phyloP scores from a whole-genome alignment of 208 protist genomes.

The Leishmania major region DNA sequence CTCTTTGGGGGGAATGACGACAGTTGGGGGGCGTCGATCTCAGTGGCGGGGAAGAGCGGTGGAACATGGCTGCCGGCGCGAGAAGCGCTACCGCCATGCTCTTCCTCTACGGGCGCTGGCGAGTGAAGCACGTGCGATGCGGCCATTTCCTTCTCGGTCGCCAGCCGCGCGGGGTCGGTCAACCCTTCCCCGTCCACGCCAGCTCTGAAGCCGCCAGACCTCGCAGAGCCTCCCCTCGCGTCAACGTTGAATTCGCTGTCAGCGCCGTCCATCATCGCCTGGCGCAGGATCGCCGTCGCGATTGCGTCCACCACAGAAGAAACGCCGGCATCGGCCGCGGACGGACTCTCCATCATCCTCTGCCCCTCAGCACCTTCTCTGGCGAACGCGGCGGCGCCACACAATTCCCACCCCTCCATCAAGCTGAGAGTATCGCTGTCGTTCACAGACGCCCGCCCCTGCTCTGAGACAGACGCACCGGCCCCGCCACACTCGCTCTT shows the following conservation, averaged over 20 bases:
- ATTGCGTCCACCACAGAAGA: constrained; percentile 8
- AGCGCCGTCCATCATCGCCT: constrained; percentile 14
- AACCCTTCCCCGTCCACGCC: not conserved
- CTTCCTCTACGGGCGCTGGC: not conserved
- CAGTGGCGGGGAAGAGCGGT: not conserved
- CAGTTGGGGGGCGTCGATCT: not conserved
- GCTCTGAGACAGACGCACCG: constrained; percentile 6
- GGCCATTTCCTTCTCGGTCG: not conserved
- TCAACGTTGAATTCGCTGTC: too few species aligned
- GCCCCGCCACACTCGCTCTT: not conserved
- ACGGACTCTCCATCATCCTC: too few species aligned
- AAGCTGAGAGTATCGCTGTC: not conserved
- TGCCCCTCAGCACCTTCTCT: not conserved
- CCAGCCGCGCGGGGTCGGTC: not conserved
- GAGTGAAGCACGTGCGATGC: not conserved
- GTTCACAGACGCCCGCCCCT: constrained; percentile 10
- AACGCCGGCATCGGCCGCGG: not conserved
- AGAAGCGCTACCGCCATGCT: not conserved
- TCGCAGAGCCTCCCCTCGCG: not conserved
- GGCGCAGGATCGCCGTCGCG: constrained; percentile 20
- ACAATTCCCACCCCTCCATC: not conserved
- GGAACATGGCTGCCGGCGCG: not conserved
- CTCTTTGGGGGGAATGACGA: not conserved
- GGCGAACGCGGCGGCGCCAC: not conserved
- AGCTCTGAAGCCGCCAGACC: not conserved